Evolutionary conservation across 352 stramenopile species (phyloP).

Genomic region (Pelagophyceae sp.): DNA sequence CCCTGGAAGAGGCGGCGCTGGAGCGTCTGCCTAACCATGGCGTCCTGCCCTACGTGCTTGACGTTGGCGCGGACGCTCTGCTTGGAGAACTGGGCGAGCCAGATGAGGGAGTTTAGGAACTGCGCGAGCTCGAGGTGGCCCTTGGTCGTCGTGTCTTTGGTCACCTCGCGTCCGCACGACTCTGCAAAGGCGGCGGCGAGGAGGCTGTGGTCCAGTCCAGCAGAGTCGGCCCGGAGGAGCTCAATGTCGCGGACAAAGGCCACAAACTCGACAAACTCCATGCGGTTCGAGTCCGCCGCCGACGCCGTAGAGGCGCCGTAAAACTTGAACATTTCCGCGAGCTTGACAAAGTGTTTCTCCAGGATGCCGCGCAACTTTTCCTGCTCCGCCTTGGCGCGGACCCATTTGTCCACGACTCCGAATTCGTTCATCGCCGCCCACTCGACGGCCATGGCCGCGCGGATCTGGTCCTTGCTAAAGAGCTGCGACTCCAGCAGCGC

Average conservation of each 20-base stretch:
- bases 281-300: background rate
- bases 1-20: background rate
- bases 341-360: background rate
- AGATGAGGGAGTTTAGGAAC: conserved; percentile 5
- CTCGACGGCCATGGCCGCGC: background rate
- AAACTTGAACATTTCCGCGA: conserved; percentile 5
- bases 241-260: conserved; percentile 2
- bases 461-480: background rate
- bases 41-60: too few species aligned
- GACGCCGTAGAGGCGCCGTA: background rate
- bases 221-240: background rate
- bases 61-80: too few species aligned
- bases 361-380: background rate
- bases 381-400: background rate
- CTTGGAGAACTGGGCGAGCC: background rate
- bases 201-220: background rate
- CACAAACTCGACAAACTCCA: conserved; percentile 14
- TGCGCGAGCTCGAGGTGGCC: background rate
- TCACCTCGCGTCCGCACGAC: background rate
- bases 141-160: background rate
- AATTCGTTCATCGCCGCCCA: background rate
- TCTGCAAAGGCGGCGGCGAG: background rate
- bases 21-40: background rate
- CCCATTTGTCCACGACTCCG: background rate
- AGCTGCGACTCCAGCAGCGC: background rate